phyloP scores from a whole-genome alignment of 1,139 yeast genomes.

The Tardiomyces digboiensis region DNA sequence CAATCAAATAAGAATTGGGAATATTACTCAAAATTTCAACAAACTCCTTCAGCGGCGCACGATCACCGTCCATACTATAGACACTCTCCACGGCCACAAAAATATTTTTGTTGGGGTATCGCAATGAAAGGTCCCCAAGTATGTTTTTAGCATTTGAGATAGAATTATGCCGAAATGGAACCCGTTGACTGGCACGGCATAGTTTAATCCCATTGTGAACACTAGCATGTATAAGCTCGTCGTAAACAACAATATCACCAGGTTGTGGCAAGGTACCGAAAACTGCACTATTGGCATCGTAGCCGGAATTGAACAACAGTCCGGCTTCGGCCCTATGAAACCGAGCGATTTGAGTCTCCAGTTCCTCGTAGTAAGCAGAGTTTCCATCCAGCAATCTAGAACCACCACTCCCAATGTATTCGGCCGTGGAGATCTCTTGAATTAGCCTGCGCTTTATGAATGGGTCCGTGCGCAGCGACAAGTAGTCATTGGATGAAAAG shows the following conservation, averaged over 20 bases:
- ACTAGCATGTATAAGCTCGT: slow-evolving; percentile 21
- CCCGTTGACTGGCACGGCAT: slow-evolving; percentile 10
- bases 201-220: slow-evolving; percentile 21
- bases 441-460: not conserved
- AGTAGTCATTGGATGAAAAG: not conserved
- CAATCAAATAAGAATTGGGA: slow-evolving; percentile 15
- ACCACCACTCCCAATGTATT: slow-evolving; percentile 18
- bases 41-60: slow-evolving; percentile 15
- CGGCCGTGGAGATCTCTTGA: not conserved
- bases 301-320: slow-evolving; percentile 19
- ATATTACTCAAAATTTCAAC: slow-evolving; percentile 6
- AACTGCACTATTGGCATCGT: slow-evolving; percentile 19
- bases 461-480: not conserved
- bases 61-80: slow-evolving; percentile 24
- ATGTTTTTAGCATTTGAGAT: not conserved
- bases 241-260: slow-evolving; percentile 18
- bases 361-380: slow-evolving; percentile 11
- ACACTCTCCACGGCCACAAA: slow-evolving; percentile 17
- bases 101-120: not conserved
- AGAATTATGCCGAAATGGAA: slow-evolving; percentile 14
- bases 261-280: slow-evolving; percentile 19
- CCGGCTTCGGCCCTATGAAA: slow-evolving; percentile 17
- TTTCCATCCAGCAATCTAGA: slow-evolving; percentile 22
- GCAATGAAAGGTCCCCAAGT: slow-evolving; percentile 1
- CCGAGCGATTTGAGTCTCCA: slow-evolving; percentile 13